phyloP scores from a whole-genome alignment of 345 rosid genomes.

The Eucalyptus microcorys region DNA sequence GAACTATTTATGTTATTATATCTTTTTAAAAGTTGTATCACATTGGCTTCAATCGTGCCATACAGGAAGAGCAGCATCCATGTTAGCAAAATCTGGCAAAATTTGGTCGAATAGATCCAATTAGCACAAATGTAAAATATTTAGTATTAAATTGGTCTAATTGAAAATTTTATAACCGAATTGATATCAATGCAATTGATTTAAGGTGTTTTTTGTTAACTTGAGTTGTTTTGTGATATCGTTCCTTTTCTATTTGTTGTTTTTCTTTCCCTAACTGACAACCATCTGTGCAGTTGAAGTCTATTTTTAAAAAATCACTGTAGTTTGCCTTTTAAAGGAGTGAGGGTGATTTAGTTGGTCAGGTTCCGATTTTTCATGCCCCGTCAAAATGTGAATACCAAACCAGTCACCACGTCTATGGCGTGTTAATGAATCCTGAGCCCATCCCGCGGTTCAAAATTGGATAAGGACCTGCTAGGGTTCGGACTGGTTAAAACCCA shows the following conservation, averaged over 20 bases:
- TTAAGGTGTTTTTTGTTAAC: not conserved
- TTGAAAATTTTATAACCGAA: fast-evolving
- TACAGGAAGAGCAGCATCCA: fast-evolving
- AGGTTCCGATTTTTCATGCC: not conserved
- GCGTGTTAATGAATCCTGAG: not conserved
- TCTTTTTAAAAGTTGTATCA: no score
- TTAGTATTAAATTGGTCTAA: no score
- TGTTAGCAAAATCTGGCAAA: fast-evolving
- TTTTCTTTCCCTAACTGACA: not conserved
- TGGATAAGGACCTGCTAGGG: not conserved
- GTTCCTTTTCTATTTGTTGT: not conserved
- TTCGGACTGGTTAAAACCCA: not conserved
- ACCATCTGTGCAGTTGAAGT: not conserved
- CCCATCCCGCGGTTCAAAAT: not conserved
- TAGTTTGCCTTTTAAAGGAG: not conserved
- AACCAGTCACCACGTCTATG: not conserved
- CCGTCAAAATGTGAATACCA: not conserved
- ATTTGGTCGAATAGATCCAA: fast-evolving
- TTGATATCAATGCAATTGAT: fast-evolving
- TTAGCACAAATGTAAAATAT: no score
- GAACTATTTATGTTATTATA: fast-evolving
- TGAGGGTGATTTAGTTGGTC: not conserved
- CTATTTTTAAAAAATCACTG: not conserved
- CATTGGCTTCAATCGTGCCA: fast-evolving
- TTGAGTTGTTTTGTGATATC: fast-evolving